These are phyloP conservation scores for Asterophora parasitica DNA, from an alignment of 768 basidiomycete genomes.

Conservation along the genomic window DNA sequence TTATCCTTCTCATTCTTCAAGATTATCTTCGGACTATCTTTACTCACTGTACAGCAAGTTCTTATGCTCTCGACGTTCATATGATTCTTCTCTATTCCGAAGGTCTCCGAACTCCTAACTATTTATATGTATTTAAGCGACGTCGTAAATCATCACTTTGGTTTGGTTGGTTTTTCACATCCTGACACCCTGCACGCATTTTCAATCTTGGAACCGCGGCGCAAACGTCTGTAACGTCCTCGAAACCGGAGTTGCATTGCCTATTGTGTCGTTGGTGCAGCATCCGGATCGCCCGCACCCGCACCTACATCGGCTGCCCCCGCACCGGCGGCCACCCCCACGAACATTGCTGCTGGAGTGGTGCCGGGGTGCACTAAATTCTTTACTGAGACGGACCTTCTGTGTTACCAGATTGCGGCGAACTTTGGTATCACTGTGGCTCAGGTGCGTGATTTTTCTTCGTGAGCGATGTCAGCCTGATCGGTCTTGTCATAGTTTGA, in stretches of 20 bases:
- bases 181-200: neutral
- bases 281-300: neutral
- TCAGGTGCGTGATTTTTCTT: neutral
- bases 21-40: no score
- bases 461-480: neutral
- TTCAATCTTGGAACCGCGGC: slow-evolving; percentile 7
- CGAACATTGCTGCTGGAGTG: slow-evolving; percentile 2
- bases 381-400: slow-evolving; percentile 6
- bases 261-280: slow-evolving; percentile 8
- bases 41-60: no score
- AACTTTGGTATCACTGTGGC: slow-evolving; percentile 1
- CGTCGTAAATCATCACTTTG: no score
- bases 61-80: no score
- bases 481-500: slow-evolving; percentile 2
- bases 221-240: slow-evolving; percentile 7
- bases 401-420: slow-evolving; percentile 1
- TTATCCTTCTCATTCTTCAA: no score
- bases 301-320: neutral
- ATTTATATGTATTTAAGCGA: no score
- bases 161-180: no score
- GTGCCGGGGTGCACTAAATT: slow-evolving; percentile 2
- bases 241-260: neutral
- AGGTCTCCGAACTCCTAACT: no score
- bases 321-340: neutral
- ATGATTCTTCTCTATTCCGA: no score